These are phyloP conservation scores for Wickerhamiella parazyma DNA, from an alignment of 805 yeast species.

Conservation along the genomic window DNA sequence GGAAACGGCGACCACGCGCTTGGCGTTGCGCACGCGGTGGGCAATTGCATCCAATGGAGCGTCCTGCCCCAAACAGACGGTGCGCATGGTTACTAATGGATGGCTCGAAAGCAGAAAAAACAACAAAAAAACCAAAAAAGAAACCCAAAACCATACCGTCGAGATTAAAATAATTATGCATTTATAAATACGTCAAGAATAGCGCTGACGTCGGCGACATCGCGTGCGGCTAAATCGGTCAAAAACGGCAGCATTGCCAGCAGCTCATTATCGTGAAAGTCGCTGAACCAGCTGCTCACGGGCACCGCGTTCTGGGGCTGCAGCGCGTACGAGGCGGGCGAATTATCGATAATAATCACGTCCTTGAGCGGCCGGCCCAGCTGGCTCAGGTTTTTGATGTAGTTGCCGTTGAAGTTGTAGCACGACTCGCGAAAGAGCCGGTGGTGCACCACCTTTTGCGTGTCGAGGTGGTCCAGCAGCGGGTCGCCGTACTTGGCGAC, in stretches of 20 bases:
- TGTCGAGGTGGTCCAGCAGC: constrained; percentile 72
- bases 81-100: too few relatives aligned
- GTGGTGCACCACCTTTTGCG: constrained; percentile 66
- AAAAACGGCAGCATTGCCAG: constrained; percentile 81
- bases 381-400: constrained; percentile 84
- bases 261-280: constrained; percentile 91
- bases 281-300: constrained; percentile 95
- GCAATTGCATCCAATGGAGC: too few relatives aligned
- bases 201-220: constrained; percentile 72
- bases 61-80: too few relatives aligned
- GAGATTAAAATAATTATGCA: constrained; percentile 8
- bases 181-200: constrained; percentile 54
- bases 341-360: constrained; percentile 83
- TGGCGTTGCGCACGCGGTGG: background rate
- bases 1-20: constrained; percentile 48
- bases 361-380: constrained; percentile 84
- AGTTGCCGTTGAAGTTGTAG: constrained; percentile 85
- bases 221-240: constrained; percentile 60
- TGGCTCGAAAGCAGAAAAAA: background rate
- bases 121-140: too few relatives aligned
- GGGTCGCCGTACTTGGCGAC: constrained; percentile 96
- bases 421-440: constrained; percentile 90
- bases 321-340: constrained; percentile 95
- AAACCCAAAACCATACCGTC: too few relatives aligned
- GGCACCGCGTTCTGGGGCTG: constrained; percentile 98